phyloP scores from a whole-genome alignment of 192 early-diverging fungal species.

The Linnemannia hyalina region DNA sequence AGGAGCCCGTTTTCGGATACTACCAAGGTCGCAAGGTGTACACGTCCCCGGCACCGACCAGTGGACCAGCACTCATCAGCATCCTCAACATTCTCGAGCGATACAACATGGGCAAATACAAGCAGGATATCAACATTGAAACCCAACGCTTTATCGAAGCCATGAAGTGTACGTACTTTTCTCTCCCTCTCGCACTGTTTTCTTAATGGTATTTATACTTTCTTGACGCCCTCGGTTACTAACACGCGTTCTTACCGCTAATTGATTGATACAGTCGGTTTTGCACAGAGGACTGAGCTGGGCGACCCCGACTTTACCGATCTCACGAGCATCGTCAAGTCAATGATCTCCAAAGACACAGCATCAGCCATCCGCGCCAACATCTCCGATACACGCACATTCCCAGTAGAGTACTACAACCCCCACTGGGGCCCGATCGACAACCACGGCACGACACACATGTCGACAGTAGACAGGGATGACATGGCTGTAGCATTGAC shows the following conservation, averaged over 20 bases:
- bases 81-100: slow-evolving; percentile 91
- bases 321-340: slow-evolving; percentile 64
- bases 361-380: slow-evolving; percentile 77
- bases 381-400: slow-evolving; percentile 81
- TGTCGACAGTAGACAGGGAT: slow-evolving; percentile 83
- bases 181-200: neutral
- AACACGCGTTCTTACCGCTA: neutral
- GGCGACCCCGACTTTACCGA: slow-evolving; percentile 87
- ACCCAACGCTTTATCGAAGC: slow-evolving; percentile 91
- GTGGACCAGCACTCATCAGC: slow-evolving; percentile 85
- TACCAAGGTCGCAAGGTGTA: slow-evolving; percentile 82
- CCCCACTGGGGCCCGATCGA: slow-evolving; percentile 81
- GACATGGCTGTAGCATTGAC: slow-evolving; percentile 86
- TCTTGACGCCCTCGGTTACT: neutral
- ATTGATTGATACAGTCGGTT: slow-evolving; percentile 62
- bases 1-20: slow-evolving; percentile 69
- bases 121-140: slow-evolving; percentile 67
- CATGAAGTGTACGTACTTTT: slow-evolving; percentile 72
- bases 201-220: too few species aligned
- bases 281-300: slow-evolving; percentile 84
- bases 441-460: slow-evolving; percentile 92
- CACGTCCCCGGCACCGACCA: slow-evolving; percentile 75
- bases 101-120: slow-evolving; percentile 73
- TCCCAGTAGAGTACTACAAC: slow-evolving; percentile 80
- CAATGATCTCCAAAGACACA: slow-evolving; percentile 79